Evolutionary conservation across 2,329 filamentous ascomycete species (phyloP), one percentile per base, ranked within the genome.

Genomic region (Fusarium citri): DNA sequence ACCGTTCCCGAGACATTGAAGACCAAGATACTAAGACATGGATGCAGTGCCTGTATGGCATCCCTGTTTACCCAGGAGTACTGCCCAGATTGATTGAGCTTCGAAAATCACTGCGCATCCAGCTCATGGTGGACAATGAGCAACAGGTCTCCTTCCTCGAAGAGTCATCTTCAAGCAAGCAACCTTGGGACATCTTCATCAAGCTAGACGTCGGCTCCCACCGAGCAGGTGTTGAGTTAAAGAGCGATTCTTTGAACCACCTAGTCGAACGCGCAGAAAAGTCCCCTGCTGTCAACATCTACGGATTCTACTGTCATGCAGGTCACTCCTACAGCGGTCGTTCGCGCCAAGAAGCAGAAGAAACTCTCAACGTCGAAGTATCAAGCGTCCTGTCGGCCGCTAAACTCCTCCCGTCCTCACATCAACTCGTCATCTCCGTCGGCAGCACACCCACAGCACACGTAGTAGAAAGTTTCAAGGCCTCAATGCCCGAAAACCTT

Each of bases 281-380:
- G 14, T 80, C 77, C 0, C n/a, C 75, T 0, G 72, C 72, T 1
- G 76, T 79, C 16, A 64, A 59, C 5, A 71, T 81, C n/a, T 73
- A 78, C 49, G 80, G 80, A 4, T 79, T 81, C 40, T 81, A 81
- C 59, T 80, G 78, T 50, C 79, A 81, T 50, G 79, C 80, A 0
- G 78, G 78, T 0, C 80, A 81, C 51, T 81, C 80, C 4, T 81
- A 81, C 60, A 74, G 69, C 4, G 73, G 77, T 6, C 74, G 75
- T 12, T 76, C 76, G 2, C 72, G 71, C 3, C 64, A 72, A 3
- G 77, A 80, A 16, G 80, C 79, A 0, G 77, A 78, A 37, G 63
- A 71, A 14, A 49, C 73, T 3, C 70, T 81, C 8, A 57, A 74
- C 11, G 49, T 75, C 16, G 79, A 81, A 53, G 69, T 80, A 3